A percentile compares a stretch with the other conserved stretches of the same genome.
Conservation (phyloP, 2,329 filamentous ascomycete genomes). For the Sarocladiaceae sp. region DNA sequence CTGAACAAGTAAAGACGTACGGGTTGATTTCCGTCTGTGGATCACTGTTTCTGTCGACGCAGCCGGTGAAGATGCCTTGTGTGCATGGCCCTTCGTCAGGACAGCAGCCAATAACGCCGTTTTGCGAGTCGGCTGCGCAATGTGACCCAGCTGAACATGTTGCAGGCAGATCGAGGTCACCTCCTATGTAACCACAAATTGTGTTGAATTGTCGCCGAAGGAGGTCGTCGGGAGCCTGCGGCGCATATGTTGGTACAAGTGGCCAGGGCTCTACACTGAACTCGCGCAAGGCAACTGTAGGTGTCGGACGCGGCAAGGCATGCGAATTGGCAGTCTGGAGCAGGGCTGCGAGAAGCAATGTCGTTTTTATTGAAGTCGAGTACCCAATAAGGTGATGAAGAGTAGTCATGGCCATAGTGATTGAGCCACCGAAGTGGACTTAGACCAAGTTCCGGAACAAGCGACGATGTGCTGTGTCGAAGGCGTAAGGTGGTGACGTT, state of each 20-base stretch:
- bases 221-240: slow-evolving; percentile 21
- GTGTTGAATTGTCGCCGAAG: slow-evolving; percentile 45
- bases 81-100: slow-evolving; percentile 48
- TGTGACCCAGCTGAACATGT: slow-evolving; percentile 55
- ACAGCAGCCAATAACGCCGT: slow-evolving; percentile 52
- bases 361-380: slow-evolving; percentile 10
- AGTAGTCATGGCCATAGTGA: not conserved
- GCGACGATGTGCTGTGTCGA: not conserved
- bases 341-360: slow-evolving; percentile 31
- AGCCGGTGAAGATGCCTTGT: slow-evolving; percentile 52
- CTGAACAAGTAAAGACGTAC: slow-evolving; percentile 53
- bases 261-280: slow-evolving; percentile 35
- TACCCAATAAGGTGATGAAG: no score
- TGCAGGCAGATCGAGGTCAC: slow-evolving; percentile 46
- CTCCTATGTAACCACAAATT: slow-evolving; percentile 54
- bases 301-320: slow-evolving; percentile 36
- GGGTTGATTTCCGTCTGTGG: slow-evolving; percentile 49
- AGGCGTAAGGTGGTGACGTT: not conserved
- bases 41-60: slow-evolving; percentile 47
- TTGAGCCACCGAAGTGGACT: slow-evolving; percentile 6
- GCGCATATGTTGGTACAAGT: slow-evolving; percentile 6
- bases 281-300: slow-evolving; percentile 29
- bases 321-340: slow-evolving; percentile 29
- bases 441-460: not conserved
- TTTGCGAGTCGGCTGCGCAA: slow-evolving; percentile 48